Base-by-base conservation (phyloP, 2,329 filamentous ascomycete genomes). In the Akanthomyces lecanii region DNA sequence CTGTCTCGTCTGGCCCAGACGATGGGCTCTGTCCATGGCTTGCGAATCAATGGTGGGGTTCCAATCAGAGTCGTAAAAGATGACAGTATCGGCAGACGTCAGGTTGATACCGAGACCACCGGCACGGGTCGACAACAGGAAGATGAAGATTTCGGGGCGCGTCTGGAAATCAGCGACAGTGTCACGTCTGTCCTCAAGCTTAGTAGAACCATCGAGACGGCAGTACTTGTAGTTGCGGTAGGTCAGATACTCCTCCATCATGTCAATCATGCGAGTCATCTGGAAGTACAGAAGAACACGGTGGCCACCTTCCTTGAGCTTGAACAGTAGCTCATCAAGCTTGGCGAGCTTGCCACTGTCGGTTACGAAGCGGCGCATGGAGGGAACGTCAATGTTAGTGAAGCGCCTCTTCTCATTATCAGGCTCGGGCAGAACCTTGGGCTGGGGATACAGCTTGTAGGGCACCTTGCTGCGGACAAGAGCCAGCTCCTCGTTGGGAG, bases 201-300 rank as follows among this genome's bases (percentile, higher is more conserved):
- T 99, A 50, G 95, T 99, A 21, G 92, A 97, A 73, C 95, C 95
- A 71, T 99, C 95, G 51, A 99, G 84, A 65, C 95, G 91, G 71
- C 94, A 96, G 78, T 97, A 99, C 77, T 96, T 97, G 87, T 97
- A 98, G 78, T 98, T 97, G 74, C 95, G 91, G 79, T 98, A 98
- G 0, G 95, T 98, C 64, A 99, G 82, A 70, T 98, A 99, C 77
- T 99, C 95, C 75, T 99, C 95, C 91, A 98, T 98, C 65, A 99
- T 81, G 74, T 99, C 94, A 72, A 99, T 98, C 95, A 99, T 99
- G 72, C 91, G 90, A 4, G 95, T 99, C 95, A 99, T 99, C 81
- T 99, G 95, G 90, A 99, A 99, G 82, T 99, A 99, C 23, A 99
- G 81, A 61, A 99, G 82, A 25, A 99, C 95, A 71, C 95, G 92